Evolutionary conservation across 164 flowering plant genomes (phyloP).

Genomic region (Nymphaea colorata): DNA sequence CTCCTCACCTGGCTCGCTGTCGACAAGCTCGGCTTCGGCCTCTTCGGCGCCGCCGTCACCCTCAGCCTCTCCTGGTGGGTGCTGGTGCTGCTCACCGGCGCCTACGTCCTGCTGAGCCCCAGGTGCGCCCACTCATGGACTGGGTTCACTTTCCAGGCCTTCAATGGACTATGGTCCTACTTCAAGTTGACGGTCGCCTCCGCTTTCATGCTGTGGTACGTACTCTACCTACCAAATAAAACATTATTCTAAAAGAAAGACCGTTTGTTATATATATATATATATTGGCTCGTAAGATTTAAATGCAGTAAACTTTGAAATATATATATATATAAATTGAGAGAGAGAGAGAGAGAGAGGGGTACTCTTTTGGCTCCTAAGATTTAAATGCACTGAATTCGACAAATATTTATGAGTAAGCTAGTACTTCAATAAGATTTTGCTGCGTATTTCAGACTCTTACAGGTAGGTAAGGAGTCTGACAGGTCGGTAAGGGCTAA

Average conservation of each 20-base stretch:
- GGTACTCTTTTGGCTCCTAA: too few relatives aligned
- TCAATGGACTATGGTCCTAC: conserved; percentile 52
- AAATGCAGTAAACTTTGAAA: too few relatives aligned
- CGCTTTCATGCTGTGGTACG: conserved; percentile 48
- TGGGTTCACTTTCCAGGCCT: conserved; percentile 46
- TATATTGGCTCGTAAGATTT: too few relatives aligned
- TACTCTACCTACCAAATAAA: background rate
- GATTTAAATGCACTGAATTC: too few relatives aligned
- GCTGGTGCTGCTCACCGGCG: conserved; percentile 24
- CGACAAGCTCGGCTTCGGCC: conserved; percentile 34
- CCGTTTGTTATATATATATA: too few relatives aligned
- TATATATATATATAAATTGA: too few relatives aligned
- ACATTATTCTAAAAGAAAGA: background rate
- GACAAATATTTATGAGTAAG: too few relatives aligned
- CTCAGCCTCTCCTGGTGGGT: conserved; percentile 71
- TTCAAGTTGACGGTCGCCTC: conserved; percentile 45
- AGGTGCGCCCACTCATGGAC: conserved; percentile 51
- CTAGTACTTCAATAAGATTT: too few relatives aligned
- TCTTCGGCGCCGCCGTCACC: conserved; percentile 55
- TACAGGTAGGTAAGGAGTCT: too few relatives aligned
- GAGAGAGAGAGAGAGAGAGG: too few relatives aligned
- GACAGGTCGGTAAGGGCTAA: too few relatives aligned
- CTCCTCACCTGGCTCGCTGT: conserved; percentile 43
- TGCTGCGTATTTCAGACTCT: too few relatives aligned
- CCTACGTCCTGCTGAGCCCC: conserved; percentile 44